Evolutionary conservation across 768 basidiomycete genomes (phyloP).

Genomic region (Termitomyces sp.): DNA sequence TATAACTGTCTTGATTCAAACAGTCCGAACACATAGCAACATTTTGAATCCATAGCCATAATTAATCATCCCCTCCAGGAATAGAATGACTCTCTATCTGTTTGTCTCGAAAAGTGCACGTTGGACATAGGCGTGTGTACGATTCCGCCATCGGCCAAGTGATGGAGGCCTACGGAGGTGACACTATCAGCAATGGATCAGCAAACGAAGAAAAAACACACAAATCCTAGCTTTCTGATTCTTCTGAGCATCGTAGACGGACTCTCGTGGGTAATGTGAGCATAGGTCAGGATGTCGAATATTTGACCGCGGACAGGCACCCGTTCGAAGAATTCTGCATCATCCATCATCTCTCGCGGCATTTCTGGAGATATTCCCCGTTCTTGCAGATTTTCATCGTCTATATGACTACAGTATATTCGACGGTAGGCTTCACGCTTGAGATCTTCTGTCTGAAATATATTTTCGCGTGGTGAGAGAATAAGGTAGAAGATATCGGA

Average conservation of each 20-base stretch:
- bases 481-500: conserved; percentile 56
- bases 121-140: conserved; percentile 59
- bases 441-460: conserved; percentile 44
- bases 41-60: neutral
- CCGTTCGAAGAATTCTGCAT: conserved; percentile 47
- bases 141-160: conserved; percentile 76
- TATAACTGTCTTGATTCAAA: conserved; percentile 39
- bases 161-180: conserved; percentile 46
- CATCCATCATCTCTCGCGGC: conserved; percentile 12
- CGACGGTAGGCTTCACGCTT: conserved; percentile 37
- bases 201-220: conserved; percentile 28
- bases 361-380: neutral
- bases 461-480: conserved; percentile 56
- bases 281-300: conserved; percentile 66
- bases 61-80: neutral
- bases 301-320: conserved; percentile 65
- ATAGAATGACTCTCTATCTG: neutral
- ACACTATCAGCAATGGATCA: neutral
- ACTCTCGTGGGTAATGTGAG: conserved; percentile 56
- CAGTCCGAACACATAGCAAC: neutral
- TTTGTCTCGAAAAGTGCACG: conserved; percentile 27
- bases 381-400: conserved; percentile 16
- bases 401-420: conserved; percentile 42
- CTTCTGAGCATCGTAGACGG: conserved; percentile 53
- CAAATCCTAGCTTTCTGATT: conserved; percentile 54